phyloP scores from a whole-genome alignment of 2,329 filamentous ascomycete genomes.

The Neoscytalidium dimidiatum region DNA sequence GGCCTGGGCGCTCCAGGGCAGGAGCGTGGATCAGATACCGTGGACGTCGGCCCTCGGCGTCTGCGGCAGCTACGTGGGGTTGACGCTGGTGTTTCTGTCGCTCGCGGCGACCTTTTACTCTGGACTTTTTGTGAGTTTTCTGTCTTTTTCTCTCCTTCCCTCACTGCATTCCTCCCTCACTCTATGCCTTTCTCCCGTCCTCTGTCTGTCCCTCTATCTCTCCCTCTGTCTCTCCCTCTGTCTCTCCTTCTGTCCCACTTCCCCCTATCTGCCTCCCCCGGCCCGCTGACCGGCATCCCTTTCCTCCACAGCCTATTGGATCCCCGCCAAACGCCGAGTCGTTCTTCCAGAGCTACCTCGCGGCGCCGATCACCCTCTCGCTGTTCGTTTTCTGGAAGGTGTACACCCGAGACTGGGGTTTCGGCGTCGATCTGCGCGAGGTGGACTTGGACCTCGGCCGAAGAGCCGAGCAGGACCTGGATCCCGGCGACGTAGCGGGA shows the following conservation, averaged over 20 bases:
- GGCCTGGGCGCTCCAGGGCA: slow-evolving; percentile 61
- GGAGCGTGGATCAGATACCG: slow-evolving; percentile 69
- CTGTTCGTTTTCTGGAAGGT: slow-evolving; percentile 36
- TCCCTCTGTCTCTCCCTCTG: too few relatives aligned
- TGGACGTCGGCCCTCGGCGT: slow-evolving; percentile 77
- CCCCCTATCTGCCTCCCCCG: too few relatives aligned
- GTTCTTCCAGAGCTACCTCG: slow-evolving; percentile 73
- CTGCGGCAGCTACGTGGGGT: slow-evolving; percentile 73
- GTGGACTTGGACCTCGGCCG: slow-evolving; percentile 35
- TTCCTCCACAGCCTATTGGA: slow-evolving; percentile 48
- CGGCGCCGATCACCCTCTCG: slow-evolving; percentile 56
- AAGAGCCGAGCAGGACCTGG: slow-evolving; percentile 29
- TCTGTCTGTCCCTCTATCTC: too few relatives aligned
- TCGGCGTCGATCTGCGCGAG: slow-evolving; percentile 27
- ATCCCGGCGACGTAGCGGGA: not conserved
- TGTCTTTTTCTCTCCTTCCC: slow-evolving; percentile 66
- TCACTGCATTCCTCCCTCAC: slow-evolving; percentile 49
- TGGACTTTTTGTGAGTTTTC: slow-evolving; percentile 37
- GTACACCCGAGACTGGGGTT: slow-evolving; percentile 16
- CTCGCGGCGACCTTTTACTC: not conserved
- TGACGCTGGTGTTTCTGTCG: not conserved
- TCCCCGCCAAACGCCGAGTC: slow-evolving; percentile 52
- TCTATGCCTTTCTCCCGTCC: too few relatives aligned
- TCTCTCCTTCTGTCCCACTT: too few relatives aligned
- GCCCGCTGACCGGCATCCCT: too few relatives aligned